Percentiles rank a stretch among this genome's conserved stretches.
These are phyloP conservation scores for Brettanomyces bruxellensis DNA, from an alignment of 805 yeast species.

Conservation along the genomic window DNA sequence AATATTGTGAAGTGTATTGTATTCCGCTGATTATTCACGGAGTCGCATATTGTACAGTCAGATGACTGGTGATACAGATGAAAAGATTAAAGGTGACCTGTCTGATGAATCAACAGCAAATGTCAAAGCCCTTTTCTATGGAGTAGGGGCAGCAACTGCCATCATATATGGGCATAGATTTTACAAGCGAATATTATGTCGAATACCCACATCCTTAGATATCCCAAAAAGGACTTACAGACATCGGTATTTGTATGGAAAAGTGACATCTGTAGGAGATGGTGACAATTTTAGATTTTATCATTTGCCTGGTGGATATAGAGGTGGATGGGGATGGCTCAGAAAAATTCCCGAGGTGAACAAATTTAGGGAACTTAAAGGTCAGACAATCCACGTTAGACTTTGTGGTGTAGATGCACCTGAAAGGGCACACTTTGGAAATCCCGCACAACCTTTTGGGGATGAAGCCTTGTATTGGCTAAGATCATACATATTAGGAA, in stretches of 20 bases:
- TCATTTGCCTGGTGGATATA: slow-evolving; percentile 87
- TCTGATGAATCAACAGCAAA: background rate
- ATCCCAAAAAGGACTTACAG: slow-evolving; percentile 42
- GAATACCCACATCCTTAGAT: slow-evolving; percentile 39
- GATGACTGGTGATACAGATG: too few relatives aligned
- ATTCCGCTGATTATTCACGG: too few relatives aligned
- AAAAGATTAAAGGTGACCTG: too few relatives aligned
- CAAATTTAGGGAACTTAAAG: slow-evolving; percentile 36
- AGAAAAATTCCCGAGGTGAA: slow-evolving; percentile 53
- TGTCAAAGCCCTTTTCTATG: slow-evolving; percentile 18
- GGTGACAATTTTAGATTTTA: slow-evolving; percentile 91
- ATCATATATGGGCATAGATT: slow-evolving; percentile 33
- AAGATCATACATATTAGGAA: slow-evolving; percentile 52
- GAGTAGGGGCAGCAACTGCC: slow-evolving; percentile 21
- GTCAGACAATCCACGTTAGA: slow-evolving; percentile 70
- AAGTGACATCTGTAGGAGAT: slow-evolving; percentile 86
- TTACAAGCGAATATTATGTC: slow-evolving; percentile 37
- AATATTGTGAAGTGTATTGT: too few relatives aligned
- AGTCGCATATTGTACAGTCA: too few relatives aligned
- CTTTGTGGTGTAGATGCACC: slow-evolving; percentile 96
- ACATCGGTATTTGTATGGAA: slow-evolving; percentile 47
- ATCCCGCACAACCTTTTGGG: slow-evolving; percentile 80
- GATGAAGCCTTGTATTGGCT: slow-evolving; percentile 83
- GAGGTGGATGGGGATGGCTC: slow-evolving; percentile 93
- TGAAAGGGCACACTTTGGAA: slow-evolving; percentile 89